Base-by-base conservation (phyloP, 345 rosid genomes). In the Salix dunnii region DNA sequence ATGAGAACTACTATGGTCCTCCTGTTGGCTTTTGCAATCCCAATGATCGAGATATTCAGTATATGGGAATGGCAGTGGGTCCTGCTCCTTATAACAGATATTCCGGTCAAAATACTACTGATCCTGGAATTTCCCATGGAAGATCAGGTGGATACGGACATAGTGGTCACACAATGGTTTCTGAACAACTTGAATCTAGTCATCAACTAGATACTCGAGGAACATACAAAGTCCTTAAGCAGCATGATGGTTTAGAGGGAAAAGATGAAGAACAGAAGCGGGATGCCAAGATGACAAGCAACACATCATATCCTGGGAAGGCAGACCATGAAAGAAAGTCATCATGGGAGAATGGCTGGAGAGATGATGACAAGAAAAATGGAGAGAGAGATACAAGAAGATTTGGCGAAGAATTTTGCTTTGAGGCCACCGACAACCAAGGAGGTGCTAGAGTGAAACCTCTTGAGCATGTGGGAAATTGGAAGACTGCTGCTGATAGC, bases 1-100 rank as follows among this genome's bases (percentile, higher is more conserved):
- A 86, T 40, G 98, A 96, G 77, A 88, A 91, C 65, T 94, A 86
- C 78, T 91, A 87, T 81, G 93, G 94, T 83, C 94, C 94, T 83
- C 96, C 97, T 66, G 84, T 89, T 94, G 89, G 94, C 72, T 94
- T 90, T 74, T 84, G 87, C 74, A 85, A 78, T 83, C 74, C 95
- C 73, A 86, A 77, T 79, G 96, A 96, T 69, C 89, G 91, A 78
- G 98, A 96, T 76, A 74, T 87, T 46, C 86, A 92, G 40, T 91
- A 85, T 80, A 87, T 87, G 83, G 97, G 94, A 78, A 87, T 89
- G 93, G 79, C 93, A 74, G 76, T 86, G 72, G 93, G 94, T 74
- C 91, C 92, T 70, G 62, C 87, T 82, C 73, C 85, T 35, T 88
- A 85, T 76, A 86, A 79, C 83, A 77, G 86, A 77, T 87, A 82